Evolutionary conservation across 768 basidiomycete species (phyloP), one percentile per base, ranked within the genome.

Genomic region (Leucosporidium scottii): DNA sequence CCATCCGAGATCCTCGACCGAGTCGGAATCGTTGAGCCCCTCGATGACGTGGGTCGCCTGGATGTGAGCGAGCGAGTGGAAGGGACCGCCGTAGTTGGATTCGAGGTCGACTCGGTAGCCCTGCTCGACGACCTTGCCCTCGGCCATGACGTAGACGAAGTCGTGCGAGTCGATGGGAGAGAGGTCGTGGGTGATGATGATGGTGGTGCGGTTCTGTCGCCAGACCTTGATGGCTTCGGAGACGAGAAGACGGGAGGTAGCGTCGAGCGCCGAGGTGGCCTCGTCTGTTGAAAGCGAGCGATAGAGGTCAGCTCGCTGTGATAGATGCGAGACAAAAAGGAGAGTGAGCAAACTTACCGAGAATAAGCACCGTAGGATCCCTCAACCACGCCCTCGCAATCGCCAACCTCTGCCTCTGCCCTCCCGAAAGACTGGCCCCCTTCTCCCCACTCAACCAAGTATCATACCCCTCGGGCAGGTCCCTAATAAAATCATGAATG

Each of bases 121-220:
- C 74, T 91, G 88, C 76, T 98, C 91, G 57, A 87, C 87, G 36
- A 96, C 85, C 0, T 76, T 73, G 0, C 93, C 94, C 25, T 85
- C 82, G 72, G 86, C 85, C 81, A 98, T 86, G 4, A 97, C 89
- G 76, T 98, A 96, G 18, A 96, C 90, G 71, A 96, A 97, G 78
- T 97, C 93, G 20, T 81, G 77, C 0, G 79, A 61, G 27, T 79
- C 78, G 70, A 99, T 88, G 72, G 93, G 90, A 1, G 87, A 86
- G 23, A 98, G 85, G 73, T 98, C 96, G 78, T 98, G 94, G 0
- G 94, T 97, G 77, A 97, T 96, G 69, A 93, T 87, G 76, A 93
- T 86, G 9, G 91, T 96, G 7, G 91, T 97, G 74, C 85, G 86
- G 80, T 88, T 87, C 21, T 76, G 75, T 10, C 90, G 82, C 88